Conservation (phyloP, 345 rosid genomes). For the Cardamine chenopodiifolia region DNA sequence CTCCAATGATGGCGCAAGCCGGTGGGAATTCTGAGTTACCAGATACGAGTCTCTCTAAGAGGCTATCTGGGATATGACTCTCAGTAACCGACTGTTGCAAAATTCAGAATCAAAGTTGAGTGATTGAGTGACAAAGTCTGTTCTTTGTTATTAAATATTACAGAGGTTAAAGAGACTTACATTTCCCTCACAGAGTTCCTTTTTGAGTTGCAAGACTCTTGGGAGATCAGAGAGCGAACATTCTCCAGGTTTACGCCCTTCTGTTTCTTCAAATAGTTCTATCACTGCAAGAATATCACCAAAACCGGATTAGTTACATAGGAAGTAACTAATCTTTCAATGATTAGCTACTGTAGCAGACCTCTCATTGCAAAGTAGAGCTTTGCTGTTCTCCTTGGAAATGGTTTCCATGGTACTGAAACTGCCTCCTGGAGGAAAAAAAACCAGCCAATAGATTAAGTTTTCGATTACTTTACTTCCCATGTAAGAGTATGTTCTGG, state of each 20-base stretch:
- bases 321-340: background rate
- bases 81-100: conserved; percentile 60
- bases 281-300: conserved; percentile 53
- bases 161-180: conserved; percentile 38
- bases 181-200: conserved; percentile 67
- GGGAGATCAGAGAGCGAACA: conserved; percentile 61
- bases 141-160: background rate
- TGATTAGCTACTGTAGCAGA: conserved; percentile 23
- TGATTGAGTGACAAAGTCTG: background rate
- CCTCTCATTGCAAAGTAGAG: conserved; percentile 92
- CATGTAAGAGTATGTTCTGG: background rate
- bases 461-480: background rate
- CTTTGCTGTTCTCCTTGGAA: conserved; percentile 75
- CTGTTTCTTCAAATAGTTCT: conserved; percentile 72
- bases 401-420: conserved; percentile 74
- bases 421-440: conserved; percentile 62
- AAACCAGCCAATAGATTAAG: background rate
- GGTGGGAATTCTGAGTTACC: conserved; percentile 70
- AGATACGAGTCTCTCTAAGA: conserved; percentile 67
- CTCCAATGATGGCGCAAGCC: conserved; percentile 88
- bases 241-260: conserved; percentile 62
- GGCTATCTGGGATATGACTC: conserved; percentile 61
- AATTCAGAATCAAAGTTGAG: background rate
- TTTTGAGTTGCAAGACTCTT: conserved; percentile 57
- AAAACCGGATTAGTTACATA: background rate